Base-by-base conservation (phyloP, 192 early-diverging fungal species). In the Polychytrium aggregatum region DNA sequence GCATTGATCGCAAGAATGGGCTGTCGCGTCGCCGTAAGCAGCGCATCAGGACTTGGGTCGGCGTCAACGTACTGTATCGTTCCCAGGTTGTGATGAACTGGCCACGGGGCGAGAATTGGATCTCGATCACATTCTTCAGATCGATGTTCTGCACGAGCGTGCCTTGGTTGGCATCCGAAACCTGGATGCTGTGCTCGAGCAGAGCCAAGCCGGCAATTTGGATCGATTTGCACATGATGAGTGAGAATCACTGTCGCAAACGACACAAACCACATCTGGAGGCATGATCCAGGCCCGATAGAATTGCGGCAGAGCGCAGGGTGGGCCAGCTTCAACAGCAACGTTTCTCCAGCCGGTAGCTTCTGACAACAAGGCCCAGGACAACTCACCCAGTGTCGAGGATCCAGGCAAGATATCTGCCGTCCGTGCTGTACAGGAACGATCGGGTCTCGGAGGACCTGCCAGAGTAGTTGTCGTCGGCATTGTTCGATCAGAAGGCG, bases 41-140 rank as follows among this genome's bases (percentile, higher is more conserved):
- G 25, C 0, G 33, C 24, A 24, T 28, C 18, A 17, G n/a, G 45
- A 50, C 20, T 27, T 44, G 20, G n/a, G 29, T 1, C 11, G 46
- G 37, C 10, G 11, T 33, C 9, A 0, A 52, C 67, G 62, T 68
- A 83, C 83, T 73, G 52, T 74, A 81, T 41, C 92, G 82, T 62
- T 82, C 81, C 86, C 85, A 94, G 30, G 88, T 93, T n/a, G 87
- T 76, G 14, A 94, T 37, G 51, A 83, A 98, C 26, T 78, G 90
- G 50, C 86, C 88, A 48, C 72, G 74, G 48, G 94, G 92, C 11
- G 94, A 98, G 61, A 98, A 92, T 56, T 71, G 84, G 27, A 89
- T 76, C 71, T 90, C 90, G 46, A 91, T 64, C 21, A 90, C 75
- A 56, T 80, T 78, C 41, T 71, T 61, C 41, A 67, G 63, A 17